phyloP scores from a whole-genome alignment of 108 stramenopile genomes.

The Seminavis robusta region DNA sequence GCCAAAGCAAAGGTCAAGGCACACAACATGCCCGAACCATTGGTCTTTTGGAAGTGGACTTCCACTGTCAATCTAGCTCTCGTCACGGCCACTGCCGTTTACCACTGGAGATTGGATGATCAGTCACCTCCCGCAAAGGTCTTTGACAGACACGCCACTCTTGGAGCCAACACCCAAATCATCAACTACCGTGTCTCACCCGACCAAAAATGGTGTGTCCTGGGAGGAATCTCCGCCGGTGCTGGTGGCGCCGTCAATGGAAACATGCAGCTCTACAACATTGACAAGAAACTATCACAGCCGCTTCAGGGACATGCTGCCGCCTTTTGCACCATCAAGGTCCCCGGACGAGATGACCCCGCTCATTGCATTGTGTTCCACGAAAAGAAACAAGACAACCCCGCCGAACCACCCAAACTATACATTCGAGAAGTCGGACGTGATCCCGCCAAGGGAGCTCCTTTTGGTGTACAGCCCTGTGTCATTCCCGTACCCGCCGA shows the following conservation, averaged over 20 bases:
- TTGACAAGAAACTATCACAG: constrained; percentile 96
- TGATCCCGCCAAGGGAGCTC: constrained; percentile 90
- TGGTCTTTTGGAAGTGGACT: constrained; percentile 98
- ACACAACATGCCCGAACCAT: constrained; percentile 83
- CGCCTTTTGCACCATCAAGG: constrained; percentile 84
- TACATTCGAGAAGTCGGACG: constrained; percentile 99
- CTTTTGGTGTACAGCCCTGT: constrained; percentile 85
- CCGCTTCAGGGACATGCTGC: constrained; percentile 95
- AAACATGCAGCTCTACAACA: constrained; percentile 97
- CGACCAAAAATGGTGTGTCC: constrained; percentile 96
- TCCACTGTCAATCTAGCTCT: constrained; percentile 84
- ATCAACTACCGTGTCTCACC: constrained; percentile 97
- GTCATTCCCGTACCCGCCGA: constrained; percentile 94
- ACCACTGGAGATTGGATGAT: constrained; percentile 92
- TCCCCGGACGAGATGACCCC: constrained; percentile 84
- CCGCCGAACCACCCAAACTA: constrained; percentile 79
- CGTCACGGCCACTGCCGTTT: constrained; percentile 92
- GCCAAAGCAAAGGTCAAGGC: constrained; percentile 91
- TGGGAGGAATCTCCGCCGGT: constrained; percentile 92
- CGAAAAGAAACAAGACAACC: constrained; percentile 89
- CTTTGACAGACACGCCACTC: constrained; percentile 92
- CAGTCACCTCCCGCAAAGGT: constrained; percentile 77
- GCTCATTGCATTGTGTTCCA: constrained; percentile 96
- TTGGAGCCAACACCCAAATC: constrained; percentile 89
- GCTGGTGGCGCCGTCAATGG: constrained; percentile 84